These are phyloP conservation scores for Beauveria rudraprayagi DNA, from an alignment of 2,329 filamentous ascomycete genomes.

Conservation along the genomic window DNA sequence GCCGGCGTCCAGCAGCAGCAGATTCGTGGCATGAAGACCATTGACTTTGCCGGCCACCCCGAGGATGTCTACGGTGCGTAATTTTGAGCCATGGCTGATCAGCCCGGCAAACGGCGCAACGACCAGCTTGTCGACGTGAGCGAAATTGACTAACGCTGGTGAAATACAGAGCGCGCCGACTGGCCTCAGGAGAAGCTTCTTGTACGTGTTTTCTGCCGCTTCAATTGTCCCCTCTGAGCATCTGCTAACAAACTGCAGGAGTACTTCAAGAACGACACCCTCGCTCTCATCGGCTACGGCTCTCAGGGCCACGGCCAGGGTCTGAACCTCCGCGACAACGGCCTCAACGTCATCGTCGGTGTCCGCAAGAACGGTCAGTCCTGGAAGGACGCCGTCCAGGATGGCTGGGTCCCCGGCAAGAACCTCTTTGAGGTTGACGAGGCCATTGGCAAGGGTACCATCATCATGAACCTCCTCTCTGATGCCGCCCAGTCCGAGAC, in stretches of 20 bases:
- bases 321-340: constrained; percentile 99
- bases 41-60: constrained; percentile 94
- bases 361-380: constrained; percentile 97
- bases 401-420: constrained; percentile 97
- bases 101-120: background rate
- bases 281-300: constrained; percentile 96
- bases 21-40: constrained; percentile 89
- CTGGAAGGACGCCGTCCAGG: constrained; percentile 94
- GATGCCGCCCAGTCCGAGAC: constrained; percentile 98
- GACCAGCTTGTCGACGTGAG: background rate
- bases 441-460: constrained; percentile 86
- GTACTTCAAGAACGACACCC: constrained; percentile 99
- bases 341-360: constrained; percentile 97
- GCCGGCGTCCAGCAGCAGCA: constrained; percentile 55
- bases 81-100: background rate
- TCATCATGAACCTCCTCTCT: constrained; percentile 98
- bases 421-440: constrained; percentile 98
- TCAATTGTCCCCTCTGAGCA: constrained; percentile 3
- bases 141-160: constrained; percentile 18
- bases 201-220: constrained; percentile 34
- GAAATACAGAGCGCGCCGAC: constrained; percentile 76
- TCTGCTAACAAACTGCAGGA: constrained; percentile 47
- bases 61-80: constrained; percentile 84
- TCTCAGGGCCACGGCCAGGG: constrained; percentile 98
- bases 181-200: constrained; percentile 98